Evolutionary conservation across 805 yeast genomes (phyloP).

Genomic region (Starmerella bombi): DNA sequence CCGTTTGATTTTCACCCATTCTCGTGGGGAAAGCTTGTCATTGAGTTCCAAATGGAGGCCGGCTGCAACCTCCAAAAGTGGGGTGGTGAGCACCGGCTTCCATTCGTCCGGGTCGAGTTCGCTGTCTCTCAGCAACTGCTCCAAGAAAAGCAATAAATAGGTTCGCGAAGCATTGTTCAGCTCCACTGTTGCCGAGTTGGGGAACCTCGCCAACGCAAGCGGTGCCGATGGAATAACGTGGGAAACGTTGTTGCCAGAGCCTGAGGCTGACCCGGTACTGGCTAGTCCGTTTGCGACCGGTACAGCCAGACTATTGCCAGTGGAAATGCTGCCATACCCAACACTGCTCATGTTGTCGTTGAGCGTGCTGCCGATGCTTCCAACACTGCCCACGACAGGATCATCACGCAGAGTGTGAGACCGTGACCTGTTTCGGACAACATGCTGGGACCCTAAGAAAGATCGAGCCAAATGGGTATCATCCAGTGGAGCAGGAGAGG

Average conservation of each 20-base stretch:
- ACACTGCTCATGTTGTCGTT: too few species aligned
- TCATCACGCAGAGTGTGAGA: constrained; percentile 3
- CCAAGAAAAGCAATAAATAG: constrained; percentile 24
- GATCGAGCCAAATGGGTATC: constrained; percentile 6
- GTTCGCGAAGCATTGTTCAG: constrained; percentile 25
- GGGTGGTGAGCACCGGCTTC: constrained; percentile 39
- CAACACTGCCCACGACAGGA: too few species aligned
- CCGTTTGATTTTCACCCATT: constrained; percentile 74
- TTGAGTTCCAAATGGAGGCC: constrained; percentile 46
- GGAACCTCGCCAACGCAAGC: constrained; percentile 11
- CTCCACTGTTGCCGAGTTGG: constrained; percentile 20
- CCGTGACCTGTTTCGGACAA: constrained; percentile 1
- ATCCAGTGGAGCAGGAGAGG: constrained; percentile 5
- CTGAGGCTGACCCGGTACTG: too few species aligned
- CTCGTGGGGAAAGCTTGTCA: constrained; percentile 73
- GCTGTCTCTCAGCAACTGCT: constrained; percentile 25
- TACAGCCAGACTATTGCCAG: background rate
- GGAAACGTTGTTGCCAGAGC: background rate
- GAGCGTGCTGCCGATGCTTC: too few species aligned
- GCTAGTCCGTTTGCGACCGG: background rate
- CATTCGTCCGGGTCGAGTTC: constrained; percentile 39
- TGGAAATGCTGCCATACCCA: too few species aligned
- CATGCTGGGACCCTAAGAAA: constrained; percentile 6
- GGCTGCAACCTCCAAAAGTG: constrained; percentile 44
- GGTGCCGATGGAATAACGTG: background rate